A percentile compares a stretch with the other conserved stretches of the same genome.
Evolutionary conservation across 2,329 filamentous ascomycete species (phyloP).

Genomic region (Sarocladium kiliense): DNA sequence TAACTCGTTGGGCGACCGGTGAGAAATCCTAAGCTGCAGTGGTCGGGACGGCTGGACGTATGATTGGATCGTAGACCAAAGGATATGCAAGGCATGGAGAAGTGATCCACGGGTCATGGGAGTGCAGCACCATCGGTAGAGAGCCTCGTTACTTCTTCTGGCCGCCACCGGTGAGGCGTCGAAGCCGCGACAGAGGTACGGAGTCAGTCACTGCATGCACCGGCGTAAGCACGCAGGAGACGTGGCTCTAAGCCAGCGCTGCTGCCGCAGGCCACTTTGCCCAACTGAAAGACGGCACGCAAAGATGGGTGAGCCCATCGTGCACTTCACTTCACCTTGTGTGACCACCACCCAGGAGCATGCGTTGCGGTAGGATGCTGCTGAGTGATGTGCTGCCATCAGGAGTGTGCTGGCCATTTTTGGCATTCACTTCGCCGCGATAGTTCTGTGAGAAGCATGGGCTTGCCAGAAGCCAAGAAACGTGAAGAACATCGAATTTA

Average conservation of each 20-base stretch:
- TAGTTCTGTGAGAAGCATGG: neutral
- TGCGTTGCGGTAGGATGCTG: neutral
- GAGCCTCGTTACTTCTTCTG: neutral
- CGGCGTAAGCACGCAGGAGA: too few species aligned
- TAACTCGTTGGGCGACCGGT: neutral
- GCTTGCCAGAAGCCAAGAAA: neutral
- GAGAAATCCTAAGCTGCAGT: neutral
- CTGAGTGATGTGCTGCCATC: neutral
- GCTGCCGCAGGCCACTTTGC: too few species aligned
- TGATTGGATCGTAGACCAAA: neutral
- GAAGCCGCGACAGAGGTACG: too few species aligned
- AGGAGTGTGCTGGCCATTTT: neutral
- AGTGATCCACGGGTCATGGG: neutral
- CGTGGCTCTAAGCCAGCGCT: too few species aligned
- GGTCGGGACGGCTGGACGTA: neutral
- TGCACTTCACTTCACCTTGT: too few species aligned
- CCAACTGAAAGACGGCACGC: too few species aligned
- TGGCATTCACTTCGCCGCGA: neutral
- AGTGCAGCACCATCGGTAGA: neutral
- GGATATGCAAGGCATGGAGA: neutral
- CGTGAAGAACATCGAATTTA: too few species aligned
- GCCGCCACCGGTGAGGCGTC: neutral
- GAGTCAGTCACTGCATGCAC: too few species aligned
- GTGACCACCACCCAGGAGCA: neutral
- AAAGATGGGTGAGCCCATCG: too few species aligned